Conservation (phyloP, 306 rosid species). For the Prunus campanulata region DNA sequence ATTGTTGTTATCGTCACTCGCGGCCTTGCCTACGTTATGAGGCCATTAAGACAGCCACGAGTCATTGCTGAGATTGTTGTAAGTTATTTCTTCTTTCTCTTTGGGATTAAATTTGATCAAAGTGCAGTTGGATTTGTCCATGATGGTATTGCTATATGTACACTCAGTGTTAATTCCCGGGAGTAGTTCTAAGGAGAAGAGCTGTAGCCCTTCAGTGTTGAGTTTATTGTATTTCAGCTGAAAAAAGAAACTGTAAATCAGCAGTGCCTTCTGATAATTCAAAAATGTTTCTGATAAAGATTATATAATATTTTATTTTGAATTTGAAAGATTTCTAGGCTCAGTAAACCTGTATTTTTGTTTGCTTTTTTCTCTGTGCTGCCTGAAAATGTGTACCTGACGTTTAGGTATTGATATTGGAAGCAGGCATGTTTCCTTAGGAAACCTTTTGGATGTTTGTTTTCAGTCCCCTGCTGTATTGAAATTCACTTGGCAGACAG, state of each 20-base stretch:
- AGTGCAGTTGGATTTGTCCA: neutral
- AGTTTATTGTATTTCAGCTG: neutral
- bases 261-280: neutral
- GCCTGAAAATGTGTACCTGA: neutral
- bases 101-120: neutral
- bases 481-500: neutral
- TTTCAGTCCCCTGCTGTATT: neutral
- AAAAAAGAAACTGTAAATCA: neutral
- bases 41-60: conserved; percentile 53
- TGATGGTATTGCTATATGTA: neutral
- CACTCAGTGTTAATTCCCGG: neutral
- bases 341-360: neutral
- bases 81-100: conserved; percentile 27
- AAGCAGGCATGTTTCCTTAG: neutral
- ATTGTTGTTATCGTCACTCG: conserved; percentile 44
- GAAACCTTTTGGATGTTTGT: neutral
- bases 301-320: neutral
- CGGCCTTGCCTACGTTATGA: conserved; percentile 43
- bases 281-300: neutral
- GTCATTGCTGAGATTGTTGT: conserved; percentile 70
- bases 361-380: neutral
- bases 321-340: neutral
- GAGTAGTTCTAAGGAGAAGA: neutral
- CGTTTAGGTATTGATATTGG: neutral
- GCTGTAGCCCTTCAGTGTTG: neutral